Percentiles rank a stretch among this genome's conserved stretches.
Evolutionary conservation across 495 filamentous ascomycete species (phyloP).

Genomic region (Penicillium cinerascens): DNA sequence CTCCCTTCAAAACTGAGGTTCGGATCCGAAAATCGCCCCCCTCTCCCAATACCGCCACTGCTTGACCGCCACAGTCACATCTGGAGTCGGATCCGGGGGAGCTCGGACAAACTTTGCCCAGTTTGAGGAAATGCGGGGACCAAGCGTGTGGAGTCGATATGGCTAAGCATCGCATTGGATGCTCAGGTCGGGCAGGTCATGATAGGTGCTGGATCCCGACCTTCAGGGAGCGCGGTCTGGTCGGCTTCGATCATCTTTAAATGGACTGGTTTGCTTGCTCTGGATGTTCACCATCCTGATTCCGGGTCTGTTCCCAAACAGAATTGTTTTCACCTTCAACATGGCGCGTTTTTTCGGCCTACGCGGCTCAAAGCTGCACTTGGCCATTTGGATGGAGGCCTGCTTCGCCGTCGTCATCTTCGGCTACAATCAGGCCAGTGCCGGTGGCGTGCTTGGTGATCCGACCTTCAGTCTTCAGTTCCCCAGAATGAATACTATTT

Average conservation of each 20-base stretch:
- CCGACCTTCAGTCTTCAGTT: slow-evolving; percentile 33
- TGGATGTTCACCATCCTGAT: not conserved
- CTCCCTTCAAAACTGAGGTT: too few relatives aligned
- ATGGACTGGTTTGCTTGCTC: not conserved
- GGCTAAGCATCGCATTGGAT: too few relatives aligned
- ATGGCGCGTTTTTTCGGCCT: slow-evolving; percentile 9
- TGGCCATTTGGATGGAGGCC: slow-evolving; percentile 4
- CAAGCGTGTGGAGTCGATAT: too few relatives aligned
- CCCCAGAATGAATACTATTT: slow-evolving; percentile 40
- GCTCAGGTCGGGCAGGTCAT: too few relatives aligned
- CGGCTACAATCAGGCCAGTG: slow-evolving; percentile 38
- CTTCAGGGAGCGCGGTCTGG: too few relatives aligned
- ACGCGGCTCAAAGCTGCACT: slow-evolving; percentile 7
- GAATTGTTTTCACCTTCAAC: not conserved
- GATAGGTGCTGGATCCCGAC: too few relatives aligned
- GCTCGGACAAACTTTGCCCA: too few relatives aligned
- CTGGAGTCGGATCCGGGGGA: not conserved
- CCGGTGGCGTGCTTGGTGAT: slow-evolving; percentile 21
- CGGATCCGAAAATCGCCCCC: too few relatives aligned
- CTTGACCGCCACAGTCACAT: not conserved
- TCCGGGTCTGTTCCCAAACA: not conserved
- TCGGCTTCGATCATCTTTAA: too few relatives aligned
- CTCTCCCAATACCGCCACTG: too few relatives aligned
- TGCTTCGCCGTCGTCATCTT: slow-evolving; percentile 29
- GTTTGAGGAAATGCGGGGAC: too few relatives aligned